Evolutionary conservation across 805 yeast genomes (phyloP), one percentile per base, ranked within the genome.

Genomic region (Lachancea waltii): DNA sequence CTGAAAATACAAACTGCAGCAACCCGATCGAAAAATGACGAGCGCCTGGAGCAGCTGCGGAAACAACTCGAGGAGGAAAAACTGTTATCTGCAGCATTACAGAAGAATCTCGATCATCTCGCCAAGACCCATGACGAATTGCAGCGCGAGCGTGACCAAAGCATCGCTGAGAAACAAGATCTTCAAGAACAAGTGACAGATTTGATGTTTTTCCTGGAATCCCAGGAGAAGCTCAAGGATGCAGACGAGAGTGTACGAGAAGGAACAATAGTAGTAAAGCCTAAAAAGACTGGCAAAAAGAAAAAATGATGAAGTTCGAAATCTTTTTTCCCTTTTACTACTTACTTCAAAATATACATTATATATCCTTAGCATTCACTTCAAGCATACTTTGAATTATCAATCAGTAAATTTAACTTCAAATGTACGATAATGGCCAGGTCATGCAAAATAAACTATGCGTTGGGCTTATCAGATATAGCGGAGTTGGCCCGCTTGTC

Each of bases 181-280:
- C 53, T 81, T 21, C 56, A 69, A 30, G 85, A 79, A 28, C 85
- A 81, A 54, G 77, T 77, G 3, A 73, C 69, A 20, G 95, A 86
- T 56, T 57, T 86, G 37, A 84, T 87, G 95, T 81, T 85, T 45
- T 85, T 68, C 51, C 60, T 86, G 27, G 90, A 82, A 42, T 70
- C 83, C 0, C 83, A 75, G 53, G 81, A 78, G 40, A 83, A 81
- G 60, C 73, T 85, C 50, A 75, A 77, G 49, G 74, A 77, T 51
- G 83, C 85, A 16, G 71, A 78, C 3, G 81, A 81, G 9, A 90
- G 81, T 24, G 80, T 81, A 11, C 75, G 67, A 47, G 80, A 85
- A 45, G 95, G 95, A 0, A 73, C 77, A 3, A 61, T 83, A 0
- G 63, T 81, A 0, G 64, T 81, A 4, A 51, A 50, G 21, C 47